Percentiles rank a stretch among this genome's conserved stretches.
Conservation (phyloP, 768 basidiomycete species). For the Atractiella rhizophila region DNA sequence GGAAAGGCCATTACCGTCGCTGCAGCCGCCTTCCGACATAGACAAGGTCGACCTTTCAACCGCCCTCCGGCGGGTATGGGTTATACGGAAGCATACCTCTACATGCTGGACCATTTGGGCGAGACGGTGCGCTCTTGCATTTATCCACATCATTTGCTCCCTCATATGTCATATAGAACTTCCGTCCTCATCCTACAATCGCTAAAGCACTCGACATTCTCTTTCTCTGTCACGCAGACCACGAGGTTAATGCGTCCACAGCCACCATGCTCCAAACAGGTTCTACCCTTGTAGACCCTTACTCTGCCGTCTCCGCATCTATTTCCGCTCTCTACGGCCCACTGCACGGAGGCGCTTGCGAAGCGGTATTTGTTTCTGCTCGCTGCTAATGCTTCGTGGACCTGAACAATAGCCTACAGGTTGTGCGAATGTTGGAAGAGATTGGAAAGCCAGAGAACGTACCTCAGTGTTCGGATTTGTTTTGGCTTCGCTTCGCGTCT, state of each 20-base stretch:
- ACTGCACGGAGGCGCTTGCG: slow-evolving; percentile 52
- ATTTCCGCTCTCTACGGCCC: slow-evolving; percentile 52
- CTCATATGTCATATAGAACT: slow-evolving; percentile 24
- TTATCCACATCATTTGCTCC: too few relatives aligned
- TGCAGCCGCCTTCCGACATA: slow-evolving; percentile 82
- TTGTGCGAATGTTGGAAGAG: slow-evolving; percentile 73
- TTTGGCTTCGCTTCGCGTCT: not conserved
- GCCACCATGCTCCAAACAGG: slow-evolving; percentile 71
- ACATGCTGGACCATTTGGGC: slow-evolving; percentile 65
- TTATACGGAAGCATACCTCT: slow-evolving; percentile 38
- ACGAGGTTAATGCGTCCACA: slow-evolving; percentile 45
- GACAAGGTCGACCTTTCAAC: slow-evolving; percentile 71
- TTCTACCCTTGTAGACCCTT: slow-evolving; percentile 72
- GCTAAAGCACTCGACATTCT: slow-evolving; percentile 67
- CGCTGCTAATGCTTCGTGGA: not conserved
- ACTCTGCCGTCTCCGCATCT: slow-evolving; percentile 60
- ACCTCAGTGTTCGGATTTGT: not conserved
- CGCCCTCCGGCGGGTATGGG: slow-evolving; percentile 40
- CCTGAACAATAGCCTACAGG: slow-evolving; percentile 23
- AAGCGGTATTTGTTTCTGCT: slow-evolving; percentile 23
- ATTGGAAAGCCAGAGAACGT: slow-evolving; percentile 43
- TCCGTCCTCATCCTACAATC: slow-evolving; percentile 56
- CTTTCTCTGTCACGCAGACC: slow-evolving; percentile 57
- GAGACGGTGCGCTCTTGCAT: slow-evolving; percentile 22
- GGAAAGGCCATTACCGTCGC: slow-evolving; percentile 74